Base-by-base conservation (phyloP, 805 yeast genomes). In the Candida stauntonica region DNA sequence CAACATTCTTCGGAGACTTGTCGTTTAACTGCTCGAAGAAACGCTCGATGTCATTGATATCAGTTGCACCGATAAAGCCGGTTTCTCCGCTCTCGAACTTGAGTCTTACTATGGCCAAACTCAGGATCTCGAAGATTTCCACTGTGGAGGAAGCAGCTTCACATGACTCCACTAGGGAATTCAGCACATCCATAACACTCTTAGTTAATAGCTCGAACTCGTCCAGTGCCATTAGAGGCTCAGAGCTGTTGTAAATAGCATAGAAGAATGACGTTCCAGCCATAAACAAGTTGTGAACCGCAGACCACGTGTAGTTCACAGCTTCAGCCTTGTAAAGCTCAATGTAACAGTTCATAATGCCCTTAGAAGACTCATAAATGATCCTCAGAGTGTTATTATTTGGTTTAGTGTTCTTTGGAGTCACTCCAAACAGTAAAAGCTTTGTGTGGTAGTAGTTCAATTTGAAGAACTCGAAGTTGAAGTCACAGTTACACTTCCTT, bases 291-390 rank as follows among this genome's bases (percentile, higher is more conserved):
- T 86, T 87, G 58, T 87, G 95, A 3, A 86, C 89, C 0, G 94
- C 93, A 2, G 88, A 89, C 96, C 96, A 88, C 0, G 96, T 86
- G 60, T 85, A 88, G 58, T 86, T 86, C 43, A 87, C 71, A 33
- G 75, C 67, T 50, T 73, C 74, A 20, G 68, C 68, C n/a, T 65
- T 58, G 48, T 72, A 74, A 27, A 88, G 62, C 36, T 72, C 73
- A 35, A 72, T 64, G 56, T 85, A 88, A 21, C 79, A 72, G 24
- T 67, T 63, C 37, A 87, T 80, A 26, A 86, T 72, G 31, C 80
- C 81, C 48, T 72, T 73, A 2, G 93, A 75, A 1, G 89, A 75
- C 18, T 74, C 77, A 9, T 75, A 70, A 11, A 86, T 75, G 30
- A 71, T 68, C 26, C 67, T 49, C 47, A 75, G 74, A 31, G 86